Percentiles rank a stretch among this genome's conserved stretches.
phyloP scores from a whole-genome alignment of 495 filamentous ascomycete species.

The Corynascus novoguineensis region DNA sequence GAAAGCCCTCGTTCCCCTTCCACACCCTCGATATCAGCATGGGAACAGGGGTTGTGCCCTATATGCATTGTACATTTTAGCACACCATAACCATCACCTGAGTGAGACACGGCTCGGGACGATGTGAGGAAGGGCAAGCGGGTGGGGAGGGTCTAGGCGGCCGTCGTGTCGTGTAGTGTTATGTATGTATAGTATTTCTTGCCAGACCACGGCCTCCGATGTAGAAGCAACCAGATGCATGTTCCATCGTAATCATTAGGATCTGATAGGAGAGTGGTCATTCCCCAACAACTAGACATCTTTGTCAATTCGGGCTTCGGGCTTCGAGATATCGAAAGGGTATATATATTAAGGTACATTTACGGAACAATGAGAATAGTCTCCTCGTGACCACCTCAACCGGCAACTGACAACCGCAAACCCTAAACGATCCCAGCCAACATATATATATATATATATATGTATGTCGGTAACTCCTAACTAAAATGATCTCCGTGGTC shows the following conservation, averaged over 20 bases:
- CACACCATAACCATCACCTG: slow-evolving; percentile 1
- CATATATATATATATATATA: too few relatives aligned
- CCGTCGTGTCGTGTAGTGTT: slow-evolving; percentile 1
- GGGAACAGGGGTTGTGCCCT: background rate
- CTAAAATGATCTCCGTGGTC: slow-evolving; percentile 51
- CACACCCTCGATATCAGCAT: background rate
- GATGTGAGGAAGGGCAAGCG: slow-evolving; percentile 5
- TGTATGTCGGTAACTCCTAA: slow-evolving; percentile 14
- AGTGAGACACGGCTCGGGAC: slow-evolving; percentile 3
- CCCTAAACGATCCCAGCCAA: too few relatives aligned
- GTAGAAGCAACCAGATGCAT: slow-evolving; percentile 6
- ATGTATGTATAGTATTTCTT: slow-evolving; percentile 17
- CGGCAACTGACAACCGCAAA: too few relatives aligned
- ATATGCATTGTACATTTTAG: slow-evolving; percentile 8
- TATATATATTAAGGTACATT: too few relatives aligned
- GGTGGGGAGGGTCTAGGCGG: background rate
- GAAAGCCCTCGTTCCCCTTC: background rate
- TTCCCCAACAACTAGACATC: too few relatives aligned
- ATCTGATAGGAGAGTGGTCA: too few relatives aligned
- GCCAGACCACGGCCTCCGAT: slow-evolving; percentile 2
- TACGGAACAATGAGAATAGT: too few relatives aligned
- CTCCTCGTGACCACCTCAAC: too few relatives aligned
- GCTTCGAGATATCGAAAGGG: too few relatives aligned
- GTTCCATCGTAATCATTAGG: background rate
- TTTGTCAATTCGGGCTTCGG: too few relatives aligned